Conservation (phyloP, 371 early-diverging fungal genomes). For the Mucor lusitanicus region DNA sequence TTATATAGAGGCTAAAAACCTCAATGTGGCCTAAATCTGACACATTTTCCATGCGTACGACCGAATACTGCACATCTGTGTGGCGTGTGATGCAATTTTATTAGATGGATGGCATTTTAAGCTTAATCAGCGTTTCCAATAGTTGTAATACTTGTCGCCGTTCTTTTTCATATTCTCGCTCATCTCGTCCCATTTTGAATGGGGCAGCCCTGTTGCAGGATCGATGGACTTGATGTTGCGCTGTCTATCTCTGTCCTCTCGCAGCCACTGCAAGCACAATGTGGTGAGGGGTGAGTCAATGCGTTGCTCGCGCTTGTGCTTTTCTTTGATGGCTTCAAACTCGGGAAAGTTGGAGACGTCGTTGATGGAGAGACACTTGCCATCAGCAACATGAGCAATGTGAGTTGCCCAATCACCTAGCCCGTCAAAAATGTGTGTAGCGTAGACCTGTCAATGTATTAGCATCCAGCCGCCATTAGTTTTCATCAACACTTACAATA, state of each 20-base stretch:
- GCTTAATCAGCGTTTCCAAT: conserved; percentile 36
- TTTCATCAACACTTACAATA: conserved; percentile 42
- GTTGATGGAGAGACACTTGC: conserved; percentile 44
- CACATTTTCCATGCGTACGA: no score
- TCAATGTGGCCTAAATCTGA: no score
- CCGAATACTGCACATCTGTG: no score
- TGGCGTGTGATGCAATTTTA: no score
- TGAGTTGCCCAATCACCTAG: conserved; percentile 74
- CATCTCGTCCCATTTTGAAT: conserved; percentile 73
- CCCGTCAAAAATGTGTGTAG: conserved; percentile 73
- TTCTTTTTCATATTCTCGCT: conserved; percentile 70
- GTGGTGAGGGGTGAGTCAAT: conserved; percentile 68
- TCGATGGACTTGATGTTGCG: conserved; percentile 26
- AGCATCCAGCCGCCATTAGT: neutral
- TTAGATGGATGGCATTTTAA: neutral
- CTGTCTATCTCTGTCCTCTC: conserved; percentile 39
- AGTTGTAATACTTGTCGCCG: conserved; percentile 69
- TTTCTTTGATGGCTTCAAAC: conserved; percentile 40
- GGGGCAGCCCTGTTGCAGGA: conserved; percentile 44
- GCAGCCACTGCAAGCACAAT: conserved; percentile 52
- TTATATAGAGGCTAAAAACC: no score
- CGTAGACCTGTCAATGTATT: conserved; percentile 47
- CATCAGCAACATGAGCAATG: conserved; percentile 71
- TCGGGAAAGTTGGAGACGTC: conserved; percentile 49
- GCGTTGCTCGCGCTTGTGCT: conserved; percentile 27